Conservation (phyloP, 345 rosid species). For the Erysimum cheiranthoides region DNA sequence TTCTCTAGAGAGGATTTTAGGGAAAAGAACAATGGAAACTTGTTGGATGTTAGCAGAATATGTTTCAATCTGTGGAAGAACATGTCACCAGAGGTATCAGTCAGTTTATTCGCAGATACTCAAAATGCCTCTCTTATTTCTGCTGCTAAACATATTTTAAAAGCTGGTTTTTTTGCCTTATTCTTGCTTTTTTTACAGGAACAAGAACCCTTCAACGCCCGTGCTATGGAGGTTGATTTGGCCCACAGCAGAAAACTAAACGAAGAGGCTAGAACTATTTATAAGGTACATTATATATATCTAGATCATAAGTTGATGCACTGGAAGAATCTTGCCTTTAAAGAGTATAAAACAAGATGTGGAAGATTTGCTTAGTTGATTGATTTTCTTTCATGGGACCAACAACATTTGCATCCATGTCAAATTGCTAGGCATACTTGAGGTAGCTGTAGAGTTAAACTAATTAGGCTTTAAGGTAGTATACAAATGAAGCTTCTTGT, state of each 20-base stretch:
- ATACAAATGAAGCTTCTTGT: background rate
- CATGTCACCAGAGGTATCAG: constrained; percentile 65
- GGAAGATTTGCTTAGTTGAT: constrained; percentile 16
- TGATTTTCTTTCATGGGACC: background rate
- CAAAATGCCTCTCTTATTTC: background rate
- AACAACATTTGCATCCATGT: background rate
- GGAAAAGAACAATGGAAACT: constrained; percentile 26
- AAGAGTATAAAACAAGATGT: background rate
- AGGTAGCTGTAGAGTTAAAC: constrained; percentile 18
- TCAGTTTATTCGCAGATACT: background rate
- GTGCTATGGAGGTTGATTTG: constrained; percentile 52
- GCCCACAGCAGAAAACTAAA: constrained; percentile 30
- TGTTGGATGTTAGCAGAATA: constrained; percentile 53
- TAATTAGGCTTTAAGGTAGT: constrained; percentile 15
- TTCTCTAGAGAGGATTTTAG: constrained; percentile 59
- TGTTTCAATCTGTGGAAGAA: constrained; percentile 74
- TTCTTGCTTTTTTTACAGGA: constrained; percentile 50
- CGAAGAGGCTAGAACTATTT: constrained; percentile 29
- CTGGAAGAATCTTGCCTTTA: background rate
- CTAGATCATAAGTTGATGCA: background rate
- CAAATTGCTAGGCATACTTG: background rate
- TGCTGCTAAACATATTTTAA: background rate
- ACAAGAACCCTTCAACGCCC: constrained; percentile 53
- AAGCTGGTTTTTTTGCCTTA: background rate
- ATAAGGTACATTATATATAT: constrained; percentile 35